These are phyloP conservation scores for Paralagenidium karlingii DNA, from an alignment of 352 stramenopile genomes.

Conservation along the genomic window DNA sequence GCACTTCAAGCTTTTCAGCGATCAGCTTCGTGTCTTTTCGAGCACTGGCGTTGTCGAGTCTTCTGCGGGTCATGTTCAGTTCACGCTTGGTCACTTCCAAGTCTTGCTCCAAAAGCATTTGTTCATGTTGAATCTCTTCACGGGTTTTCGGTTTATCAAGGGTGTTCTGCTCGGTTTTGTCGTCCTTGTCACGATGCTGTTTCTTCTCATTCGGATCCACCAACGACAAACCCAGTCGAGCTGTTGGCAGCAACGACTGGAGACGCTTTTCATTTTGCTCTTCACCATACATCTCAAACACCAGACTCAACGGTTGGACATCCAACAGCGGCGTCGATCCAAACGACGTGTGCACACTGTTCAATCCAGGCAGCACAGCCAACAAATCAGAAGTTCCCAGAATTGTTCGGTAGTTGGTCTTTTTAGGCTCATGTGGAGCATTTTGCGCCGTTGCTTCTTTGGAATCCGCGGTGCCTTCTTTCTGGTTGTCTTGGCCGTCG, in stretches of 20 bases:
- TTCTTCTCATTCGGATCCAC: slow-evolving; percentile 6
- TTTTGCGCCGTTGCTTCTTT: too few relatives aligned
- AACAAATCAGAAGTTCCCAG: slow-evolving; percentile 15
- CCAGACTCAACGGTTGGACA: slow-evolving; percentile 23
- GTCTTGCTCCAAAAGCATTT: slow-evolving; percentile 26
- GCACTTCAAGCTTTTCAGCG: slow-evolving; percentile 5
- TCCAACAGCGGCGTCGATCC: slow-evolving; percentile 43
- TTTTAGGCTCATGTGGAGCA: too few relatives aligned
- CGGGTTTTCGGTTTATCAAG: too few relatives aligned
- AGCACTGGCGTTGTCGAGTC: slow-evolving; percentile 2
- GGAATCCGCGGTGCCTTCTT: too few relatives aligned
- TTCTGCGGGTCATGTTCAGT: slow-evolving; percentile 2
- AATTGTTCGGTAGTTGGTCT: slow-evolving; percentile 14
- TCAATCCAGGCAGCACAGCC: slow-evolving; percentile 24
- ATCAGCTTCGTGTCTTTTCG: slow-evolving; percentile 1
- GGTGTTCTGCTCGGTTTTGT: slow-evolving; percentile 9
- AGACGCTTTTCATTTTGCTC: too few relatives aligned
- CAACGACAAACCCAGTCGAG: too few relatives aligned
- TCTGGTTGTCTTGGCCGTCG: too few relatives aligned
- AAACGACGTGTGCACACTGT: slow-evolving; percentile 41
- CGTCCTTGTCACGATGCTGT: slow-evolving; percentile 11
- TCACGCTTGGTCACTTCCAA: slow-evolving; percentile 16
- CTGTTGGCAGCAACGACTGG: too few relatives aligned
- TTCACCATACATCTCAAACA: slow-evolving; percentile 18
- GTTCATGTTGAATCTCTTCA: too few relatives aligned